Evolutionary conservation across 306 rosid genomes (phyloP), one percentile per base, ranked within the genome.

Genomic region (Canavalia gladiata): DNA sequence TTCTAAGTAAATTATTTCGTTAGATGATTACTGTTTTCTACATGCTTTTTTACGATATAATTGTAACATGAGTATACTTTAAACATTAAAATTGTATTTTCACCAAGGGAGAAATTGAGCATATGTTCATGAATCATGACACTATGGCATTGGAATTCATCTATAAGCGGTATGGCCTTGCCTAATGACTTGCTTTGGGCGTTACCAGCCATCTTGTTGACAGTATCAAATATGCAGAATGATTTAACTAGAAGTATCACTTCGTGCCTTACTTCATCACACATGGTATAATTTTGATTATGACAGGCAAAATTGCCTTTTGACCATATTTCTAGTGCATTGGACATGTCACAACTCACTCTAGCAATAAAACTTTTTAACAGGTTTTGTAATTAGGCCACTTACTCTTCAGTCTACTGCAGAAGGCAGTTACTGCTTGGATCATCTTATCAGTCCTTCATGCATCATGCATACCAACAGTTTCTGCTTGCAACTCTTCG

Each of bases 11-110:
- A 54, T 75, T 18, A 50, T 37, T 6, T 51, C 0, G n/a, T 10
- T 28, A 62, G 55, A 70, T 60, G 9, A 60, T 33, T 45, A 71
- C 10, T 77, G 62, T 18, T 54, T 77, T 77, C 56, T 71, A 43
- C 3, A 62, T 70, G 31, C 66, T 12, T 35, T 34, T 47, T 68
- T 49, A 30, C 30, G 25, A 33, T 47, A 74, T 33, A 45, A 11
- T 58, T 71, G 11, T 3, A 59, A 35, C 64, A 71, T 64, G 45
- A 18, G 25, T 18, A 18, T 18, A 18, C 25, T 18, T 18, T 18
- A 18, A 18, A 18, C 25, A 18, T 18, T 18, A 10, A 42, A 42
- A 6, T 51, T 63, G 29, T 52, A 3, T 18, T 56, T 42, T 62
- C 37, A 11, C 18, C 7, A 35, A 33, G 35, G 49, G 72, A 58